phyloP scores from a whole-genome alignment of 768 basidiomycete genomes.

The Boletus subparvulus region DNA sequence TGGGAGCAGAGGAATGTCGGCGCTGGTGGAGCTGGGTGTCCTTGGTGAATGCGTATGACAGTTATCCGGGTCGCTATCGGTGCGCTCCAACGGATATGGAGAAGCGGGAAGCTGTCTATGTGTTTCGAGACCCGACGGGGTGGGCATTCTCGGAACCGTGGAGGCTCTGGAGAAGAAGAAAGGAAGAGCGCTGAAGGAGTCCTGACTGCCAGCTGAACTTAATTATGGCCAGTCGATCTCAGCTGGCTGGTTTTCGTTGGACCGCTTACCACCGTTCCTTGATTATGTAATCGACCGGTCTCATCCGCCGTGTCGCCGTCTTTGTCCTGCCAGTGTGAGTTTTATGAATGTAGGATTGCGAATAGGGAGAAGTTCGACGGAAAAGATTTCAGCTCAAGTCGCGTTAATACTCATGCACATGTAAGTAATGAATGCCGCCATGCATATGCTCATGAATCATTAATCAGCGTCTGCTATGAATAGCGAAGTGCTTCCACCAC shows the following conservation, averaged over 20 bases:
- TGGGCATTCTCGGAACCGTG: conserved; percentile 26
- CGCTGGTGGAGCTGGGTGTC: conserved; percentile 27
- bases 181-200: not conserved
- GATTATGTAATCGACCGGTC: conserved; percentile 12
- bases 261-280: not conserved
- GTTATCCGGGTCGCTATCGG: conserved; percentile 7
- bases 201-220: not conserved
- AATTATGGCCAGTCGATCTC: not conserved
- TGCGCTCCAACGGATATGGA: not conserved
- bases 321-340: not conserved
- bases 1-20: conserved; percentile 33
- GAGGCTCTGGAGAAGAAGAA: not conserved
- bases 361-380: too few species aligned
- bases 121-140: conserved; percentile 53
- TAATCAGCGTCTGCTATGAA: not conserved
- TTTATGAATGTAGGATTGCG: too few species aligned
- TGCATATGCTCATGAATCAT: not conserved
- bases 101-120: conserved; percentile 42
- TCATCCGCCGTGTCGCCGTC: not conserved
- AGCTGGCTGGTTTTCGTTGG: not conserved
- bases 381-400: not conserved
- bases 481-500: not conserved
- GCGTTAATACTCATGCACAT: too few species aligned
- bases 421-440: not conserved
- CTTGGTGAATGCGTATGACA: conserved; percentile 5